Evolutionary conservation across 129 eudicot genomes (phyloP).

Genomic region (Solidago caesia): DNA sequence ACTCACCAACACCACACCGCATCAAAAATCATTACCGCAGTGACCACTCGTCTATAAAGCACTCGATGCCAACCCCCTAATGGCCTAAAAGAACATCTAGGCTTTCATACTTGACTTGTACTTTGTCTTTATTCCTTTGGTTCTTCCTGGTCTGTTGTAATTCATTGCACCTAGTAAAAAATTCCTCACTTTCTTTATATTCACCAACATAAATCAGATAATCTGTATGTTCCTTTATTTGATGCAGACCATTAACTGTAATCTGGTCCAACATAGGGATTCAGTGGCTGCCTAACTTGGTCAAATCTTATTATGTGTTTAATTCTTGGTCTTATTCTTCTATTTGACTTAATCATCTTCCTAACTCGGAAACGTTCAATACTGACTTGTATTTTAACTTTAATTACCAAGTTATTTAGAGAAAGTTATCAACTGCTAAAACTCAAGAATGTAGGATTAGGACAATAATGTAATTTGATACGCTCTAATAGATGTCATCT

Average conservation of each 20-base stretch:
- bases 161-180: not conserved
- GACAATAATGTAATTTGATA: constrained; percentile 31
- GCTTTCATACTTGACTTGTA: not conserved
- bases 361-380: constrained; percentile 14
- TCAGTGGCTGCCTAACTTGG: not conserved
- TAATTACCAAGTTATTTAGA: not conserved
- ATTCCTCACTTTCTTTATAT: not conserved
- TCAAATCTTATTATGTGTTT: not conserved
- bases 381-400: constrained; percentile 18
- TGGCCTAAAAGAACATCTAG: not conserved
- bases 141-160: not conserved
- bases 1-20: too few relatives aligned
- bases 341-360: constrained; percentile 14
- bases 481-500: constrained; percentile 32
- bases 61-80: too few relatives aligned
- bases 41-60: too few relatives aligned
- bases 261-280: constrained; percentile 1
- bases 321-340: constrained; percentile 15
- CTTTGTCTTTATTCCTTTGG: not conserved
- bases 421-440: not conserved
- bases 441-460: not conserved
- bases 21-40: too few relatives aligned
- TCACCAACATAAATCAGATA: not conserved
- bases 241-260: constrained; percentile 22
- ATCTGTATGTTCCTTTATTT: not conserved